Evolutionary conservation across 2,329 filamentous ascomycete genomes (phyloP).

Genomic region (Aspergillus pseudonomiae): DNA sequence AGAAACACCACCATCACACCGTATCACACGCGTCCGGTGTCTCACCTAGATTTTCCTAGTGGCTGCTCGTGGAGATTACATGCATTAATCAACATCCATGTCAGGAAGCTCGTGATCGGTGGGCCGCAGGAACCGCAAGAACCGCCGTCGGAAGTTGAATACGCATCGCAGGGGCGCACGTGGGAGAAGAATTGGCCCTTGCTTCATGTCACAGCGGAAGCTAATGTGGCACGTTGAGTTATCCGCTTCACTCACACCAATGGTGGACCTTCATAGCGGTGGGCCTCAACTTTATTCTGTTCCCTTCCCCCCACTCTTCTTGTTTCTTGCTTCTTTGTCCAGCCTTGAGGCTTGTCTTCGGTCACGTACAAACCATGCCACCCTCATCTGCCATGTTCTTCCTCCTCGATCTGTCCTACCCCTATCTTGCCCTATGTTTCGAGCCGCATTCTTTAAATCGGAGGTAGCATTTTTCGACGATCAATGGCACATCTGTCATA

Average conservation of each 20-base stretch:
- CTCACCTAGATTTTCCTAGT: not conserved
- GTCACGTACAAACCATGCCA: not conserved
- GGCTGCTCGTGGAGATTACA: not conserved
- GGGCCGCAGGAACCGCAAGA: not conserved
- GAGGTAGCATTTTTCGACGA: not conserved
- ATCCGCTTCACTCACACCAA: not conserved
- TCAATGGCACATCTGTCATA: not conserved
- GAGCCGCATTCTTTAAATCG: not conserved
- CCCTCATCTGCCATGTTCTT: not conserved
- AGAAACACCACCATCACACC: not conserved
- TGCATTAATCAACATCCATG: not conserved
- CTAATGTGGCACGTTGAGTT: constrained; percentile 10
- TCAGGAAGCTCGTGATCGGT: not conserved
- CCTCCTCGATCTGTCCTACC: not conserved
- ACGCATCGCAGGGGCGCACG: constrained; percentile 10
- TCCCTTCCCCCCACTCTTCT: not conserved
- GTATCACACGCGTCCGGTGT: not conserved
- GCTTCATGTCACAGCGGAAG: constrained; percentile 6
- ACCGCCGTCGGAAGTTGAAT: not conserved
- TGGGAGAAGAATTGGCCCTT: constrained; percentile 20
- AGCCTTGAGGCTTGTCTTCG: too few relatives aligned
- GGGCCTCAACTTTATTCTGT: constrained; percentile 7
- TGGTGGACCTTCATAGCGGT: not conserved
- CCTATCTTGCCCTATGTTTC: not conserved
- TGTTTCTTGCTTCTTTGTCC: too few relatives aligned